Percentiles rank a stretch among this genome's conserved stretches.
Conservation (phyloP, 805 yeast genomes). For the Saccharomyces mikatae region DNA sequence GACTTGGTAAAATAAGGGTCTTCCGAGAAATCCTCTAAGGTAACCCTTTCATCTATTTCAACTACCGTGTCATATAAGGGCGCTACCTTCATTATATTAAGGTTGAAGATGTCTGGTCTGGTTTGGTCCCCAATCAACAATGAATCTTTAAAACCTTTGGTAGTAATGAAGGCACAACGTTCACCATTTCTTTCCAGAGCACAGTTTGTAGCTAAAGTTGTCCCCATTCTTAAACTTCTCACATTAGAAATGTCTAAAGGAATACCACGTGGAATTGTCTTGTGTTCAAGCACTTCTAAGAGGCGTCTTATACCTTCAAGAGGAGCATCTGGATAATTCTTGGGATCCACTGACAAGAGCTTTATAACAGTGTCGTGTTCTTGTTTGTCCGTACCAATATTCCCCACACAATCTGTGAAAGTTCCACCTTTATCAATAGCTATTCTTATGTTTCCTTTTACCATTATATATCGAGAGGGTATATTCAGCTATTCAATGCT, state of each 20-base stretch:
- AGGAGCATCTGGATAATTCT: constrained; percentile 84
- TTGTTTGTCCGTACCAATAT: constrained; percentile 38
- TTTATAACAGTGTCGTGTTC: constrained; percentile 63
- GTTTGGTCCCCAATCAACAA: constrained; percentile 84
- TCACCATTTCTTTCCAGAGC: constrained; percentile 89
- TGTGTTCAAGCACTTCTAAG: constrained; percentile 50
- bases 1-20: constrained; percentile 41
- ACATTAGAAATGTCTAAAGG: constrained; percentile 58
- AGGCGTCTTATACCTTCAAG: constrained; percentile 82
- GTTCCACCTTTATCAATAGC: constrained; percentile 77
- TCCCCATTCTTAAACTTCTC: constrained; percentile 76
- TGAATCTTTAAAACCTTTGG: constrained; percentile 82
- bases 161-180: constrained; percentile 72
- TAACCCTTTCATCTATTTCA: constrained; percentile 86
- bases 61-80: constrained; percentile 67
- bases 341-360: constrained; percentile 80
- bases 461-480: neutral
- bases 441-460: constrained; percentile 24
- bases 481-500: neutral
- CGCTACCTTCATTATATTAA: constrained; percentile 63
- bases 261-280: constrained; percentile 47
- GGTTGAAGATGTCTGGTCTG: constrained; percentile 81
- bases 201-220: constrained; percentile 95
- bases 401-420: constrained; percentile 68
- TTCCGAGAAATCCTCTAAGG: constrained; percentile 72